These are phyloP conservation scores for Acarospora socialis DNA, from an alignment of 2,329 filamentous ascomycete species.

Conservation along the genomic window DNA sequence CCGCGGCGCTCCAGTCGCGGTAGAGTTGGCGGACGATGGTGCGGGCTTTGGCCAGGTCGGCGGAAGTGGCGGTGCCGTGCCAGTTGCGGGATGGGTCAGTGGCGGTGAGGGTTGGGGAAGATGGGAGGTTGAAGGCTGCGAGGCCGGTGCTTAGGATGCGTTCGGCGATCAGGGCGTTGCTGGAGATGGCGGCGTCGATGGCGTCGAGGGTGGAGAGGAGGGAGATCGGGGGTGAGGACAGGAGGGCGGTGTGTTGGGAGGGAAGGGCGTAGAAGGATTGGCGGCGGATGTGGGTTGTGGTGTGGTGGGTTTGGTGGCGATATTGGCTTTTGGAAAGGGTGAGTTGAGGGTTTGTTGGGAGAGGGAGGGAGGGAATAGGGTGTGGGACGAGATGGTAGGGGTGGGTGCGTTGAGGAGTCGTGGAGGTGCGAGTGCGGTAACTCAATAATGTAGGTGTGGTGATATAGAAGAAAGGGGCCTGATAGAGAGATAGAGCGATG, in stretches of 20 bases:
- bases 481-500: too few relatives aligned
- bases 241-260: slow-evolving; percentile 65
- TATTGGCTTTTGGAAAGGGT: too few relatives aligned
- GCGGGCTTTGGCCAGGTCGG: slow-evolving; percentile 78
- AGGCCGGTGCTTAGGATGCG: slow-evolving; percentile 60
- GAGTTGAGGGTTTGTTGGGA: slow-evolving; percentile 8
- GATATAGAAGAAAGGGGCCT: too few relatives aligned
- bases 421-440: too few relatives aligned
- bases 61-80: slow-evolving; percentile 53
- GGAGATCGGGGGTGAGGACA: slow-evolving; percentile 69
- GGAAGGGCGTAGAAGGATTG: slow-evolving; percentile 90
- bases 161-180: slow-evolving; percentile 70
- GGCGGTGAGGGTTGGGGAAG: slow-evolving; percentile 20
- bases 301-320: slow-evolving; percentile 69
- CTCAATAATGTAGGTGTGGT: too few relatives aligned
- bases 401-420: too few relatives aligned
- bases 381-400: too few relatives aligned
- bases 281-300: slow-evolving; percentile 77
- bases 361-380: slow-evolving; percentile 13
- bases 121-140: slow-evolving; percentile 47
- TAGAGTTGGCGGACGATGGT: slow-evolving; percentile 90
- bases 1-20: slow-evolving; percentile 81
- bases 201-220: slow-evolving; percentile 63
- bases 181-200: slow-evolving; percentile 77
- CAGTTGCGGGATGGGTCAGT: slow-evolving; percentile 42